Percentiles rank a stretch among this genome's conserved stretches.
phyloP scores from a whole-genome alignment of 1,284 basidiomycete species.

The Ganoderma meredithae region DNA sequence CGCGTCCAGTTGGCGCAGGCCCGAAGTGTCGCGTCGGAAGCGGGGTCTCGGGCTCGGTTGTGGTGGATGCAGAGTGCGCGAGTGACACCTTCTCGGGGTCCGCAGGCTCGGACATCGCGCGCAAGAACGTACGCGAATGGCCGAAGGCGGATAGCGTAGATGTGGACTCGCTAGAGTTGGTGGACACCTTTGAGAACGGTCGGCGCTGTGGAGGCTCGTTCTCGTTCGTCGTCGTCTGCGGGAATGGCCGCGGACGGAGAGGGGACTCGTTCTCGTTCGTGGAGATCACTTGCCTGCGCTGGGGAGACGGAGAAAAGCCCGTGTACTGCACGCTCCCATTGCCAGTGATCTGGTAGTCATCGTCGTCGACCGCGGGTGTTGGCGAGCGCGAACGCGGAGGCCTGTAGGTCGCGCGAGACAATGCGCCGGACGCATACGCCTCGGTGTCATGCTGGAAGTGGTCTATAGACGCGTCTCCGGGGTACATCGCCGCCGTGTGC shows the following conservation, averaged over 20 bases:
- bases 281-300: conserved; percentile 25
- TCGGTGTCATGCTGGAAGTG: conserved; percentile 60
- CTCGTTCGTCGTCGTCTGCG: conserved; percentile 12
- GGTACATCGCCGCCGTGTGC: conserved; percentile 27
- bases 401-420: conserved; percentile 54
- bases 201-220: conserved; percentile 12
- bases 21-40: conserved; percentile 84
- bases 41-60: conserved; percentile 47
- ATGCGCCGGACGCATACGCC: conserved; percentile 68
- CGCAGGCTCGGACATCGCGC: conserved; percentile 29
- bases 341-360: conserved; percentile 66
- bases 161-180: conserved; percentile 13
- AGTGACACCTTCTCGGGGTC: conserved; percentile 37
- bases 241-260: conserved; percentile 12
- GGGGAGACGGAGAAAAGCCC: conserved; percentile 43
- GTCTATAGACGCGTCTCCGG: conserved; percentile 37
- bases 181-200: conserved; percentile 22
- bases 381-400: conserved; percentile 73
- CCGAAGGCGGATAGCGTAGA: conserved; percentile 15
- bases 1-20: conserved; percentile 82
- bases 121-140: conserved; percentile 23
- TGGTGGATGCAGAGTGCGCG: conserved; percentile 30
- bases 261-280: conserved; percentile 35
- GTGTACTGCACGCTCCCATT: conserved; percentile 62
- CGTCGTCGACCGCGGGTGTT: conserved; percentile 74